These are phyloP conservation scores for Trichophyton equinum DNA, from an alignment of 2,329 filamentous ascomycete genomes.

Conservation along the genomic window DNA sequence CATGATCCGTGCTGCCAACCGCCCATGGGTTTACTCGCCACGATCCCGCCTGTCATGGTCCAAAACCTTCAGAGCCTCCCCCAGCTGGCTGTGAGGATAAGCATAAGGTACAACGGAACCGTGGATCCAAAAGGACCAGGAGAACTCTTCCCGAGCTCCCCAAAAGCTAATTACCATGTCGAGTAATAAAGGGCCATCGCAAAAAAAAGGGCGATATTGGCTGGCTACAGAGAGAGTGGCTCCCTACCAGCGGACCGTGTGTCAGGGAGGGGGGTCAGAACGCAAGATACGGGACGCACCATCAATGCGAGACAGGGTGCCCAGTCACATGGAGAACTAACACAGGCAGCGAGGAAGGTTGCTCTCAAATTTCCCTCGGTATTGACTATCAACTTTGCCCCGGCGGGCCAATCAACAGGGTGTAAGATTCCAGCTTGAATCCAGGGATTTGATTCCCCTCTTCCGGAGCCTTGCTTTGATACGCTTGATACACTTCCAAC, in stretches of 20 bases:
- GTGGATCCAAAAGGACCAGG: background rate
- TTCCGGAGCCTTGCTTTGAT: background rate
- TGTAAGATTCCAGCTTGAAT: background rate
- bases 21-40: background rate
- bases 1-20: background rate
- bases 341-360: background rate
- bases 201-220: background rate
- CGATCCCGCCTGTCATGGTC: background rate
- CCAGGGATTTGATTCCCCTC: background rate
- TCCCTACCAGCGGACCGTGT: background rate
- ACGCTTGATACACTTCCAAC: background rate
- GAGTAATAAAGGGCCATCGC: background rate
- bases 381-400: background rate
- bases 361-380: background rate
- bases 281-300: slow-evolving; percentile 1
- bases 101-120: slow-evolving; percentile 1
- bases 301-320: slow-evolving; percentile 2
- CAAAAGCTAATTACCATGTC: slow-evolving; percentile 1
- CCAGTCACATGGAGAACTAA: background rate
- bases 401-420: background rate
- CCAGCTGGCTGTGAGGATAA: background rate
- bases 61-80: background rate
- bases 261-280: background rate
- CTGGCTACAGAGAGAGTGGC: background rate
- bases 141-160: background rate